Percentiles rank a stretch among this genome's conserved stretches.
These are phyloP conservation scores for Scorias spongiosa DNA, from an alignment of 2,329 filamentous ascomycete species.

Conservation along the genomic window DNA sequence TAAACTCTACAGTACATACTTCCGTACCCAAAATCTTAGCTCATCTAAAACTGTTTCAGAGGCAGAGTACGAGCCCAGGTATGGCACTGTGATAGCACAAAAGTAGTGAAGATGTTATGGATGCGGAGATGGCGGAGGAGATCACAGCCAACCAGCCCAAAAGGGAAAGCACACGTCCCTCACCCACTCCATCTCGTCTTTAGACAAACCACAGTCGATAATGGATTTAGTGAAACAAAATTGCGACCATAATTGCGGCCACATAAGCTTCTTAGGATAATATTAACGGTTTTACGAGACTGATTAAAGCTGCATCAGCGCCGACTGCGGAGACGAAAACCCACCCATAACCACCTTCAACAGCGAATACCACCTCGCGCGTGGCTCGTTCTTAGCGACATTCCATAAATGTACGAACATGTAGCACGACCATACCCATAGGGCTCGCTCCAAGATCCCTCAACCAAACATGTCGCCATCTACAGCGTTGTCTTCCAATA, in stretches of 20 bases:
- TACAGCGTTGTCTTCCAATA: constrained; percentile 41
- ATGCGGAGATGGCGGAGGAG: neutral
- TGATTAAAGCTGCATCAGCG: neutral
- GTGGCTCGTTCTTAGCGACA: neutral
- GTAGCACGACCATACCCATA: neutral
- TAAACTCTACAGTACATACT: too few relatives aligned
- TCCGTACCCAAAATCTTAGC: too few relatives aligned
- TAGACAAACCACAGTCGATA: neutral
- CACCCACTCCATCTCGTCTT: neutral
- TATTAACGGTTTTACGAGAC: neutral
- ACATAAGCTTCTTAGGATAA: neutral
- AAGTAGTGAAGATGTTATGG: neutral
- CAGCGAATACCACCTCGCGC: neutral
- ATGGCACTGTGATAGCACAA: too few relatives aligned
- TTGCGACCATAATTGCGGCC: neutral
- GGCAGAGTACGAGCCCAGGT: too few relatives aligned
- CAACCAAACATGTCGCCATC: neutral
- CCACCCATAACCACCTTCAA: neutral
- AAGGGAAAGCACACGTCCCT: neutral
- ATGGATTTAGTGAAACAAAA: neutral
- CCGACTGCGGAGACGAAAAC: too few relatives aligned
- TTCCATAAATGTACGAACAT: neutral
- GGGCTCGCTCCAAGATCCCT: neutral
- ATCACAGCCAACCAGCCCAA: neutral
- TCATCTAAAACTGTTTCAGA: too few relatives aligned